Conservation (phyloP, 768 basidiomycete genomes). For the Hemileccinum impolitum region DNA sequence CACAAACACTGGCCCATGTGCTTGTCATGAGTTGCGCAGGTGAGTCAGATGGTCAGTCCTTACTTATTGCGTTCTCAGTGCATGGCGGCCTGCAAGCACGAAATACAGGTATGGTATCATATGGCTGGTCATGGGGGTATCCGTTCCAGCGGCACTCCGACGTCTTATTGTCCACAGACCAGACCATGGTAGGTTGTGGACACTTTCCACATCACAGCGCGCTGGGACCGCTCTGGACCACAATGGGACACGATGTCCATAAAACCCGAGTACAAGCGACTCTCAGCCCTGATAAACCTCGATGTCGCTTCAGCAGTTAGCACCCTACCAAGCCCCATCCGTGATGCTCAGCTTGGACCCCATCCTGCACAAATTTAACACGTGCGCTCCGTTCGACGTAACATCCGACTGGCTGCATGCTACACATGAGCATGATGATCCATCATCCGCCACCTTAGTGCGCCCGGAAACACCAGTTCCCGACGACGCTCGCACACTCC, state of each 20-base stretch:
- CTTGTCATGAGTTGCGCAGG: too few species aligned
- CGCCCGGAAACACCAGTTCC: constrained; percentile 4
- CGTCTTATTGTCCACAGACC: too few species aligned
- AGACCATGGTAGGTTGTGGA: too few species aligned
- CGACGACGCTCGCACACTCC: constrained; percentile 6
- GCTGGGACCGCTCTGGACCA: neutral
- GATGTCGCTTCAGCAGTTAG: neutral
- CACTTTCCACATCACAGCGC: too few species aligned
- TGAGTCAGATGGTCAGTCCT: too few species aligned
- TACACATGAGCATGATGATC: neutral
- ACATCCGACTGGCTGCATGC: neutral
- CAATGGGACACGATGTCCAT: constrained; percentile 1
- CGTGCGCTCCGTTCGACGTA: neutral
- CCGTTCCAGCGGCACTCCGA: too few species aligned
- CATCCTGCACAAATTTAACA: neutral
- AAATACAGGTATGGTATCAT: too few species aligned
- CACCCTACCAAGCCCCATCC: neutral
- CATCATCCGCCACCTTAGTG: neutral
- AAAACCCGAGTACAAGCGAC: too few species aligned
- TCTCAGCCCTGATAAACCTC: neutral
- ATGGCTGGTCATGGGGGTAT: too few species aligned
- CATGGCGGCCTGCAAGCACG: too few species aligned
- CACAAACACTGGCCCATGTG: constrained; percentile 7
- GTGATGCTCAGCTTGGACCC: neutral
- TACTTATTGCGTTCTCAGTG: too few species aligned